Base-by-base conservation (phyloP, 768 basidiomycete genomes). In the Chalciporus piperatus region DNA sequence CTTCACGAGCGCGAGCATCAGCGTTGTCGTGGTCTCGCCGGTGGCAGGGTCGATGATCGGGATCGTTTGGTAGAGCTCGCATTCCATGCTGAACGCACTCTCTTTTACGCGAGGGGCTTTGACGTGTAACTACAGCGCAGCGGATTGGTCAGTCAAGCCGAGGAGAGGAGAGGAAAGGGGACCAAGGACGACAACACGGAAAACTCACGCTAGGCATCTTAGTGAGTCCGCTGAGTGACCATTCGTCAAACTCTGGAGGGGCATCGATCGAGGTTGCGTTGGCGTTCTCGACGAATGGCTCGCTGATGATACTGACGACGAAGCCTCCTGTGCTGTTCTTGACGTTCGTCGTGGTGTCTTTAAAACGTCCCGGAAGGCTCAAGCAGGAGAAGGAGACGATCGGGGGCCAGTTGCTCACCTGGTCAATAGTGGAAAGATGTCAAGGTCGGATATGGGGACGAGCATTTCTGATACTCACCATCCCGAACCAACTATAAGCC, bases 291-390 rank as follows among this genome's bases (percentile, higher is more conserved):
- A 71, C 44, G 32, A 69, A 76, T 0, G 75, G 70, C 54, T 82
- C 79, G 50, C 77, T 79, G 59, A 84, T 81, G 59, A 81, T 80
- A 56, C 74, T 78, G 41, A 81, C 72, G 10, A 74, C 75, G 62
- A 82, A 84, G 38, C 74, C 49, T 50, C 75, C 76, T 5, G 66
- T 73, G 2, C 65, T 64, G 51, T 68, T 66, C 61, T 78, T 76
- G 45, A 59, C 25, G 58, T 82, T 82, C 22, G 58, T 51, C 14
- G 69, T 59, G 0, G 77, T 79, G 51, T 81, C 82, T 51, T 73
- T 72, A 30, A 59, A 33, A 6, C 57, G 30, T n/a, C 12, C 59
- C 9, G 59, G 55, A 3, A 42, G 13, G 25, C 51, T 49, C 19
- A 48, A 43, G 45, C 62, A 58, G 6, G 70, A 61, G 49, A 77